Evolutionary conservation across 2,329 filamentous ascomycete species (phyloP), one percentile per base, ranked within the genome.

Genomic region (Domatiomyces globalis): DNA sequence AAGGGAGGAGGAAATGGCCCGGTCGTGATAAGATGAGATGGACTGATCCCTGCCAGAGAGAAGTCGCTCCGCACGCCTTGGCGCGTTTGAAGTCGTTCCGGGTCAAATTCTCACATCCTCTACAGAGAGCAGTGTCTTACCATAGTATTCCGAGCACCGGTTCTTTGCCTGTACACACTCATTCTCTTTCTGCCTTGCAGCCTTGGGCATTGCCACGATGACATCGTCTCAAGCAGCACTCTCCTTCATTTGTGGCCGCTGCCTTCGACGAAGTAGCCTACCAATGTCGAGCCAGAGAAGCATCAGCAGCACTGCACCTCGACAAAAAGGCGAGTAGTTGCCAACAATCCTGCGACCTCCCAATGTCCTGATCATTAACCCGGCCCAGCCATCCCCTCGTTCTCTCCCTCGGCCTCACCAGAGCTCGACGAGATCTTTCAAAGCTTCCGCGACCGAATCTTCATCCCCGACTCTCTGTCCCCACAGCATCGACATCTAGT

Each of bases 401-500:
- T 72, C 58, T 57, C 58, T 27, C 63, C 65, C 12, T 68, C 68
- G 47, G 63, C 64, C 15, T 69, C 67, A 25, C 56, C 65, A 47
- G 66, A 71, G 58, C 62, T 72, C 51, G 65, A 71, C 56, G 56
- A 65, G 44, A 61, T 67, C 47, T 64, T 73, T 29, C 57, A 63
- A 25, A 63, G 62, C 53, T 71, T 69, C 60, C 69, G 70, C 56
- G 59, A 71, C 54, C 65, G 67, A 43, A 62, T 72, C 48, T 72
- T 73, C 59, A 67, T 71, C 29, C 71, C 70, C 25, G 63, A 62
- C 47, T 64, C 65, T 39, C 64, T 73, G 4, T 59, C 61, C 36
- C 52, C 60, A 5, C 62, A 62, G 43, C 69, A 72, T 51, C 63
- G 63, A 53, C 63, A 61, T 43, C 62, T 69, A 45, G 65, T 72